Evolutionary conservation across 495 filamentous ascomycete genomes (phyloP), one percentile per base, ranked within the genome.

Genomic region (Pseudotulostoma volvatum): DNA sequence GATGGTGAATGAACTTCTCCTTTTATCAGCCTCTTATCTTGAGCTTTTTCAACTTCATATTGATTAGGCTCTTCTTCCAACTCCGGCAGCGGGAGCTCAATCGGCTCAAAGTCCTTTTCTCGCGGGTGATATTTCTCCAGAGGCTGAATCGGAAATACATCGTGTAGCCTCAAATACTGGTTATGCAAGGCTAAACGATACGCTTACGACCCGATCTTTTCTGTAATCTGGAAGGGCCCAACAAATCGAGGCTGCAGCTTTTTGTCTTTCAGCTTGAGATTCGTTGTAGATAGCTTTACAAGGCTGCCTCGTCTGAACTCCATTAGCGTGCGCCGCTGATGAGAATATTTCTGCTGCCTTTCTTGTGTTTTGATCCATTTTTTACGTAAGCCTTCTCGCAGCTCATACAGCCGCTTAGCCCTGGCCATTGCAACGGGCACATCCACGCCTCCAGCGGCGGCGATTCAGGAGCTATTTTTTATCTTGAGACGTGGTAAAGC

Each of bases 211-310:
- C 39, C 31, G 33, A 37, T 21, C 19, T 11, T 13, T 37, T 37
- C 2, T 19, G 11, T 9, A 8, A 41, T 17, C 11, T 8, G n/a
- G 25, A 16, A 36, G 2, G 16, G 31, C 1, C 39, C 16, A 37
- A 37, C 15, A 19, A 4, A 36, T 28, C 23, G 15, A 13, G 34
- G 14, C n/a, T 19, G n/a, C 2, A 41, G 16, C 32, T 41, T 41
- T n/a, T 41, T 41, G 16, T 16, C 36, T 13, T 37, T 36, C 2
- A 19, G 17, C 2, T 18, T 18, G n/a, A 37, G 15, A 37, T 41
- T 41, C 14, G 9, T 34, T 11, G 37, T 39, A 13, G 18, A 31
- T 8, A 39, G 23, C 21, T 31, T 39, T 3, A 39, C 21, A 9
- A 39, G 7, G 25, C 31, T 21, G 11, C 21, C 23, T 13, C 23